A percentile compares a stretch with the other conserved stretches of the same genome.
Conservation (phyloP, 208 protist genomes). For the Naegleria fowleri region DNA sequence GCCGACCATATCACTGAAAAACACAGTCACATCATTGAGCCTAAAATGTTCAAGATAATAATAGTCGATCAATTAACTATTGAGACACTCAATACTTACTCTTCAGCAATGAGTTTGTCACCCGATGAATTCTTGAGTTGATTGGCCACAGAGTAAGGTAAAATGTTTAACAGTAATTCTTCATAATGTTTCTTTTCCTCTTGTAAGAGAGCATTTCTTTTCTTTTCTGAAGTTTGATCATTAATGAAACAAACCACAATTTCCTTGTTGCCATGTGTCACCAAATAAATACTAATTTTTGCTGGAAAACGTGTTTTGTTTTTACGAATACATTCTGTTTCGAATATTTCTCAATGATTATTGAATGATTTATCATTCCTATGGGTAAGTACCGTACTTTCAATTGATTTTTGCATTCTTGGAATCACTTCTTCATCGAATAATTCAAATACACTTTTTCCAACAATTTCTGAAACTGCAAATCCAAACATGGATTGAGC, state of each 20-base stretch:
- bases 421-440: no score
- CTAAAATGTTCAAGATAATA: no score
- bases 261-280: not conserved
- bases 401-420: no score
- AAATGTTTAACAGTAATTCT: not conserved
- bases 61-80: no score
- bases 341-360: not conserved
- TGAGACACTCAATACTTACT: no score
- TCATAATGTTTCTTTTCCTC: not conserved
- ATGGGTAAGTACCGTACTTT: no score
- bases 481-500: no score
- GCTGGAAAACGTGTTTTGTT: not conserved
- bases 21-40: not conserved
- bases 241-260: not conserved
- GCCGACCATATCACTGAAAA: conserved; percentile 41
- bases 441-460: no score
- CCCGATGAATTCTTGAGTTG: not conserved
- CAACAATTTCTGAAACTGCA: no score
- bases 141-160: not conserved
- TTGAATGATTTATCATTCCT: no score
- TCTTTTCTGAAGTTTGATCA: not conserved
- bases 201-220: not conserved
- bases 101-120: not conserved
- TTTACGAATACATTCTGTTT: not conserved
- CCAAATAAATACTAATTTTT: not conserved